Evolutionary conservation across 352 stramenopile species (phyloP).

Genomic region (Blastocystis sp.): DNA sequence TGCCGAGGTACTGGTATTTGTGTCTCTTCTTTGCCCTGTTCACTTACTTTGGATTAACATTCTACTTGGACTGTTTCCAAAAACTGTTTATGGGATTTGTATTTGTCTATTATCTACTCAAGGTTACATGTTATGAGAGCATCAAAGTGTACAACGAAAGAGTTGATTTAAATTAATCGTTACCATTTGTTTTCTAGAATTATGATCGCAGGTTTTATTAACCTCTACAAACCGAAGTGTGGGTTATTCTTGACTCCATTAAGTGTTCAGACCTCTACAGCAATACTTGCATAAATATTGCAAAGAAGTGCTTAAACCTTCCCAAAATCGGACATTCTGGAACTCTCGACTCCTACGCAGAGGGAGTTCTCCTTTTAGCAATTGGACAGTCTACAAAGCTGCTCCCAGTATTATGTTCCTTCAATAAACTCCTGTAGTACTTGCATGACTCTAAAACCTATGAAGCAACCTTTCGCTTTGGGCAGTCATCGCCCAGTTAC

Average conservation of each 20-base stretch:
- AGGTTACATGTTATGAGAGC: constrained; percentile 9
- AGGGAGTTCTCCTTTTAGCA: constrained; percentile 15
- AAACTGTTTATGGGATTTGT: constrained; percentile 7
- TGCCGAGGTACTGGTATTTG: constrained; percentile 31
- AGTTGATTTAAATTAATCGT: not conserved
- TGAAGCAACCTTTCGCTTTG: constrained; percentile 23
- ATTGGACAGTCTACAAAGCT: not conserved
- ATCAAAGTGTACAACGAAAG: constrained; percentile 30
- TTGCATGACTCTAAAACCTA: constrained; percentile 26
- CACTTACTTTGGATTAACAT: constrained; percentile 29
- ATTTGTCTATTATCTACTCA: constrained; percentile 36
- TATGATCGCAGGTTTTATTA: not conserved
- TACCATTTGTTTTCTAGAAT: not conserved
- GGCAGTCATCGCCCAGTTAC: not conserved
- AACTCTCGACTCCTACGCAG: constrained; percentile 22
- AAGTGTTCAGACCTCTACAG: not conserved
- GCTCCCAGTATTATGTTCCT: not conserved
- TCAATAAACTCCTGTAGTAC: not conserved
- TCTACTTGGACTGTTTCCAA: constrained; percentile 28
- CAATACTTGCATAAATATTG: not conserved
- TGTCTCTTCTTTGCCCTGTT: not conserved
- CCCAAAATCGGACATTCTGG: not conserved
- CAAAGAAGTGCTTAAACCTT: not conserved
- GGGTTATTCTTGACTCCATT: not conserved
- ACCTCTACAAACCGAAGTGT: constrained; percentile 50